phyloP scores from a whole-genome alignment of 2,329 filamentous ascomycete genomes.

The Dryadomyces quercivorus region DNA sequence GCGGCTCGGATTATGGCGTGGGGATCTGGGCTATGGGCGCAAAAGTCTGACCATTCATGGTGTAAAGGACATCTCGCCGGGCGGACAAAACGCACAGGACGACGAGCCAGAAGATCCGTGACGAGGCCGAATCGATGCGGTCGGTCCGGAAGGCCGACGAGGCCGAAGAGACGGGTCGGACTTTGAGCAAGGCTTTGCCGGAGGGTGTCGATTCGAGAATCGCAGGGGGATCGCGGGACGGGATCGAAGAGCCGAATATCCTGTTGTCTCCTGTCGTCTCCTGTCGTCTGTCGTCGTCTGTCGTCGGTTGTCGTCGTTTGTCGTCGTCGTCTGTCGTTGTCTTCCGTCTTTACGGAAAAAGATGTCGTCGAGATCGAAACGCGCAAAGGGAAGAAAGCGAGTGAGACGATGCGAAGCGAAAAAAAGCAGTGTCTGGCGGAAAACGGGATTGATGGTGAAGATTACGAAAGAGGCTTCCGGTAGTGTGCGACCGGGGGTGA shows the following conservation, averaged over 20 bases:
- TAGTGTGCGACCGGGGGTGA: background rate
- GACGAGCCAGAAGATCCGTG: background rate
- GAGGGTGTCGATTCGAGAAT: background rate
- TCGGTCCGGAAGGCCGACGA: background rate
- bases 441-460: too few species aligned
- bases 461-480: background rate
- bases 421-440: background rate
- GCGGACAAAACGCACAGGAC: background rate
- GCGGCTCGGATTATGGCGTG: background rate
- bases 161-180: too few species aligned
- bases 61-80: slow-evolving; percentile 1
- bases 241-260: too few species aligned
- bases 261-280: too few species aligned
- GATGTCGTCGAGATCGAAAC: background rate
- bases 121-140: background rate
- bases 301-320: too few species aligned
- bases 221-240: background rate
- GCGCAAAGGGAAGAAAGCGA: background rate
- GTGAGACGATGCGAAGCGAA: background rate
- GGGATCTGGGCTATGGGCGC: background rate
- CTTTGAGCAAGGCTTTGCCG: too few species aligned
- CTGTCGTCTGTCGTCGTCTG: too few species aligned
- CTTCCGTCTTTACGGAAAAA: background rate
- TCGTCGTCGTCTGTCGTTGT: too few species aligned
- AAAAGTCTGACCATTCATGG: slow-evolving; percentile 2